Conservation (phyloP, 2,329 filamentous ascomycete species). For the Cladorrhinum sp. region DNA sequence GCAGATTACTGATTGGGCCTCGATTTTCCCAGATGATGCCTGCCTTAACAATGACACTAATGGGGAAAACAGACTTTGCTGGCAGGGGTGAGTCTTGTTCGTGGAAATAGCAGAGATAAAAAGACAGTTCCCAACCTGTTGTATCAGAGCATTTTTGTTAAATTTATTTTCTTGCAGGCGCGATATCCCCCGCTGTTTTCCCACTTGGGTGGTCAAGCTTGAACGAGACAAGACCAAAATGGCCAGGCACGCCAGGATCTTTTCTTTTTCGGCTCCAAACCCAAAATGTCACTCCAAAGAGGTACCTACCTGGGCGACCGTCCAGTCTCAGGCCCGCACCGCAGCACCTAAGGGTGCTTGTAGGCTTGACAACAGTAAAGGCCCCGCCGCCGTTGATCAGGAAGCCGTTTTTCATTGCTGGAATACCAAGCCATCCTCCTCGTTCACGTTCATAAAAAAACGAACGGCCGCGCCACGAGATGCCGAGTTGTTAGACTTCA, state of each 20-base stretch:
- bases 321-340: not conserved
- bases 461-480: not conserved
- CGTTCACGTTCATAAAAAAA: not conserved
- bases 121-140: not conserved
- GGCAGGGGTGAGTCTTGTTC: not conserved
- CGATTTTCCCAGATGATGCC: not conserved
- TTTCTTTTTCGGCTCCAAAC: conserved; percentile 3
- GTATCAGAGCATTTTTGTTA: not conserved
- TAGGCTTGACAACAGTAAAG: too few species aligned
- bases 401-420: not conserved
- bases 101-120: not conserved
- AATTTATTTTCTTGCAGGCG: conserved; percentile 7
- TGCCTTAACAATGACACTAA: not conserved
- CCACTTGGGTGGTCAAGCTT: not conserved
- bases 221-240: not conserved
- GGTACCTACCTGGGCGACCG: not conserved
- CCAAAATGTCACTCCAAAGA: conserved; percentile 1
- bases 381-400: not conserved
- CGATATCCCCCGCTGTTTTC: conserved; percentile 4
- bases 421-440: not conserved
- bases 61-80: not conserved
- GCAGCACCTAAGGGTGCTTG: not conserved
- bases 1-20: not conserved
- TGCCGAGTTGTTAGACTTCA: conserved; percentile 16
- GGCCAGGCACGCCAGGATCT: not conserved